These are phyloP conservation scores for Colletotrichum aenigma DNA, from an alignment of 2,329 filamentous ascomycete species.

Conservation along the genomic window DNA sequence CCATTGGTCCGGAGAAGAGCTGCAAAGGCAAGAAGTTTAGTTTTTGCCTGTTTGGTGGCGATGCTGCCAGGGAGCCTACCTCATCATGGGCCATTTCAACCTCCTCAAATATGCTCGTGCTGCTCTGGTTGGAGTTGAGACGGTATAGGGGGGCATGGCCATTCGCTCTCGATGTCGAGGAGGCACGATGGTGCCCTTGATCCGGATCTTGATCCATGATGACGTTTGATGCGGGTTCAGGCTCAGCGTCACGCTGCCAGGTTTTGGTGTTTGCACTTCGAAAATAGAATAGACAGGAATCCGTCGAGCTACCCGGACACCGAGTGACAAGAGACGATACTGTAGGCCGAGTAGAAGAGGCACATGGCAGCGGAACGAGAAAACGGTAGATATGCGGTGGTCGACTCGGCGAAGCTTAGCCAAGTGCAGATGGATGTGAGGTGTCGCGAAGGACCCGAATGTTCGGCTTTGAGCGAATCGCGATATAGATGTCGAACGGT, in stretches of 20 bases:
- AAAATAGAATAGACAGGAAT: not conserved
- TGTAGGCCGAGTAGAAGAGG: not conserved
- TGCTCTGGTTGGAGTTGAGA: constrained; percentile 72
- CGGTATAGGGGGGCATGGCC: constrained; percentile 56
- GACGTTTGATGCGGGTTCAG: not conserved
- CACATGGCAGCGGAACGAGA: not conserved
- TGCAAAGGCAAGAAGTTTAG: constrained; percentile 27
- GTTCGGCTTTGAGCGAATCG: not conserved
- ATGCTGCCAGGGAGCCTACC: constrained; percentile 48
- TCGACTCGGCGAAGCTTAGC: not conserved
- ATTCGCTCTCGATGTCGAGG: constrained; percentile 3
- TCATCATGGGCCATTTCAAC: constrained; percentile 99
- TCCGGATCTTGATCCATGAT: not conserved
- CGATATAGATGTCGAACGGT: not conserved
- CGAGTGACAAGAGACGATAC: not conserved
- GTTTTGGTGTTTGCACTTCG: not conserved
- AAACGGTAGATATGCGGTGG: not conserved
- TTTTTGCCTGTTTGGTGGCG: not conserved
- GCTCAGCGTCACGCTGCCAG: not conserved
- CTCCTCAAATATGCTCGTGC: constrained; percentile 84
- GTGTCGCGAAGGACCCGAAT: not conserved
- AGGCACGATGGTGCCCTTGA: constrained; percentile 1
- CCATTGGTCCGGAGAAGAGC: constrained; percentile 90
- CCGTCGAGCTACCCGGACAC: not conserved
- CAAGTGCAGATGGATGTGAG: not conserved